These are phyloP conservation scores for Hydrangea macrophylla DNA, from an alignment of 148 eudicot species.

Conservation along the genomic window DNA sequence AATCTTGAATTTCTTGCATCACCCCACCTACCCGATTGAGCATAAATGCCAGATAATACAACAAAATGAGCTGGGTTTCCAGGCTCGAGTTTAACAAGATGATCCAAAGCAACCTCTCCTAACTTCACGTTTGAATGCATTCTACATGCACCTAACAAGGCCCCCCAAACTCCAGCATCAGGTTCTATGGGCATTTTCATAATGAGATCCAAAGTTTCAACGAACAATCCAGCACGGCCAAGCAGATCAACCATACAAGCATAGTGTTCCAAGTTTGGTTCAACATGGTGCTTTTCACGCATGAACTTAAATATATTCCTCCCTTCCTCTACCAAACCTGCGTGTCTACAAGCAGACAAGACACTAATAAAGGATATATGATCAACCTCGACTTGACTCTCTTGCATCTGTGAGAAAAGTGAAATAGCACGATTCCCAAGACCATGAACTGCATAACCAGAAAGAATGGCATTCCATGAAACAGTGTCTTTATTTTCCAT, in stretches of 20 bases:
- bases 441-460: conserved; percentile 61
- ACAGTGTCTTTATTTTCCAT: conserved; percentile 48
- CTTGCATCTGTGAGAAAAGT: conserved; percentile 50
- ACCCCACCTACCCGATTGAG: conserved; percentile 60
- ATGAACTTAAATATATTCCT: conserved; percentile 48
- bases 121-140: conserved; percentile 53
- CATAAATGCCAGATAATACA: conserved; percentile 56
- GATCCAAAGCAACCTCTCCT: conserved; percentile 52
- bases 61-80: conserved; percentile 59
- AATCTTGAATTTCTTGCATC: conserved; percentile 51
- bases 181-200: conserved; percentile 61
- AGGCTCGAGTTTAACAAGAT: conserved; percentile 51
- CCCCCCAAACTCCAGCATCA: conserved; percentile 69
- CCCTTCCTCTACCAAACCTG: conserved; percentile 65
- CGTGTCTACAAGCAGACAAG: conserved; percentile 75
- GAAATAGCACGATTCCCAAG: conserved; percentile 41
- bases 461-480: conserved; percentile 70
- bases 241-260: conserved; percentile 76
- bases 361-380: conserved; percentile 51
- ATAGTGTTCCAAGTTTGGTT: conserved; percentile 67
- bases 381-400: conserved; percentile 36
- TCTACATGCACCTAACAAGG: conserved; percentile 61
- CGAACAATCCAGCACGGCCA: conserved; percentile 61
- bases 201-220: conserved; percentile 43
- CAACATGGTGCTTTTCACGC: conserved; percentile 34